Conservation (phyloP, 306 rosid genomes). For the Carpinus fangiana region DNA sequence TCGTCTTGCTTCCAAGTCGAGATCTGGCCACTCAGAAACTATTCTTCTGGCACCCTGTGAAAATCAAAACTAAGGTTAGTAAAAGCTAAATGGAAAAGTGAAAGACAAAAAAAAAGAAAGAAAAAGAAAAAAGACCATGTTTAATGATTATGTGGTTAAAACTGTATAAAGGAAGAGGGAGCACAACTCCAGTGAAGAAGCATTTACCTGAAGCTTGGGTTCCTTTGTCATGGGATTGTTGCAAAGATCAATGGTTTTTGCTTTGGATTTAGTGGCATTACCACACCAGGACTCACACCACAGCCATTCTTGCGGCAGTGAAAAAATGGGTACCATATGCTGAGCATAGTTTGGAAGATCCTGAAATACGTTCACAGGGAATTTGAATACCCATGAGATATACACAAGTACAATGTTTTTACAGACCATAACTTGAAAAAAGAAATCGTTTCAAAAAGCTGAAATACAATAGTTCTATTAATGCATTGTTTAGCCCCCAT, state of each 20-base stretch:
- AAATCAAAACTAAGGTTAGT: conserved; percentile 17
- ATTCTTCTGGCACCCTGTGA: conserved; percentile 91
- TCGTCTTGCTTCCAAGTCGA: conserved; percentile 81
- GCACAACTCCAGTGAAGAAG: conserved; percentile 10
- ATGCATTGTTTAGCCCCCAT: neutral
- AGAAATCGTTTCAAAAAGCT: neutral
- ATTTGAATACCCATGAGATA: neutral
- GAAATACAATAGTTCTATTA: neutral
- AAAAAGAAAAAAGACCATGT: neutral
- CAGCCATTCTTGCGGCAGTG: conserved; percentile 97
- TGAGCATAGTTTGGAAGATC: conserved; percentile 99
- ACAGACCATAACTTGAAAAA: no score
- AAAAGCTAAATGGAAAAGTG: conserved; percentile 3
- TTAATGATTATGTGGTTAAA: neutral
- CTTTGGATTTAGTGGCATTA: conserved; percentile 88
- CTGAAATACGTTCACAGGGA: conserved; percentile 40
- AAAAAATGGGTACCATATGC: conserved; percentile 87
- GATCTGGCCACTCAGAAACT: conserved; percentile 92
- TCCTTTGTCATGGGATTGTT: conserved; percentile 99
- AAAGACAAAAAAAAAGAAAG: neutral
- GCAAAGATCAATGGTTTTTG: conserved; percentile 98
- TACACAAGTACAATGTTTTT: no score
- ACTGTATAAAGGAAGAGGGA: neutral
- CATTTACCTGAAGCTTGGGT: conserved; percentile 89
- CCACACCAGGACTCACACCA: conserved; percentile 99